Percentiles rank a stretch among this genome's conserved stretches.
Evolutionary conservation across 2,329 filamentous ascomycete genomes (phyloP).

Genomic region (Orbilia blumenaviensis): DNA sequence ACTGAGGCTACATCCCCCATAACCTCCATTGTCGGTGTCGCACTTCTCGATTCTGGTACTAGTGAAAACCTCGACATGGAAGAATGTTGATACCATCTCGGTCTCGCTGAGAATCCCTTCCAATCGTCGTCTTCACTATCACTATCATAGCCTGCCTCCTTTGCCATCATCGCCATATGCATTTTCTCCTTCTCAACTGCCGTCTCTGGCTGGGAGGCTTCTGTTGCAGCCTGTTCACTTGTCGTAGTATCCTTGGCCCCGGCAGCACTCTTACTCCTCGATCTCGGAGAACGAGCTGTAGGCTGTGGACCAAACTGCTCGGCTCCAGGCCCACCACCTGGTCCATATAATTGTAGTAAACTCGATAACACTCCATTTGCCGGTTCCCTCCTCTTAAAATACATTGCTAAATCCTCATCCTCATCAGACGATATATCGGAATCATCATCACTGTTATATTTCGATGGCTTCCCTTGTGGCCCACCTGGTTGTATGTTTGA

Average conservation of each 20-base stretch:
- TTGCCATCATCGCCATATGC: conserved; percentile 13
- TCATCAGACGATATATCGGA: conserved; percentile 44
- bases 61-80: conserved; percentile 47
- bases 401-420: conserved; percentile 30
- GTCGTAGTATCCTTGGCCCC: neutral
- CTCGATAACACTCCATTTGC: conserved; percentile 49
- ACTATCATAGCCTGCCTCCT: neutral
- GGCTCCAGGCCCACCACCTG: conserved; percentile 9
- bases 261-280: conserved; percentile 31
- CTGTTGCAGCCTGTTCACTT: conserved; percentile 3
- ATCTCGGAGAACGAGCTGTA: conserved; percentile 21
- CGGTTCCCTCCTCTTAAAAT: conserved; percentile 45
- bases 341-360: conserved; percentile 46
- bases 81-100: conserved; percentile 50
- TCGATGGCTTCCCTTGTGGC: neutral
- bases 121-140: conserved; percentile 42
- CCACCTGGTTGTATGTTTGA: neutral
- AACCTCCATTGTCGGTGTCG: conserved; percentile 44
- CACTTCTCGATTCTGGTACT: neutral
- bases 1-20: conserved; percentile 43
- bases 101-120: conserved; percentile 46
- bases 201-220: neutral
- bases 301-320: conserved; percentile 25
- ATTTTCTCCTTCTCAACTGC: conserved; percentile 10
- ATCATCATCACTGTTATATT: conserved; percentile 31